phyloP scores from a whole-genome alignment of 2,329 filamentous ascomycete species.

The Aspergillus persii region DNA sequence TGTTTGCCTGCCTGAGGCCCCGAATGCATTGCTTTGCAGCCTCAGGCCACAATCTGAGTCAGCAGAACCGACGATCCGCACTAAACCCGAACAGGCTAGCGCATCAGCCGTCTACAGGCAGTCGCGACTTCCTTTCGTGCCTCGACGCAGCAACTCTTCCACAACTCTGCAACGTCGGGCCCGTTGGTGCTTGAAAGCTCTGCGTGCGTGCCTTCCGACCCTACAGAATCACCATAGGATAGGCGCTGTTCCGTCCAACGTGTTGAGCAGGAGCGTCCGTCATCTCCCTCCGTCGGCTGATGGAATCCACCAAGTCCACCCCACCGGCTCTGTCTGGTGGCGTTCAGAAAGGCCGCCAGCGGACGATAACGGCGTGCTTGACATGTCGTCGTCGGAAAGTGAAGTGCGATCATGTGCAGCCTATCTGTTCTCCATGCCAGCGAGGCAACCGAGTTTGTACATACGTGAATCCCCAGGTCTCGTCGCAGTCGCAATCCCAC shows the following conservation, averaged over 20 bases:
- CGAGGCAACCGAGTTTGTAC: not conserved
- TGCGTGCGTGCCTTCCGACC: not conserved
- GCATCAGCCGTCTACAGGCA: not conserved
- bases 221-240: too few relatives aligned
- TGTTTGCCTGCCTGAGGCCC: too few relatives aligned
- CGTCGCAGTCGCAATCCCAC: not conserved
- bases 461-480: not conserved
- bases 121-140: not conserved
- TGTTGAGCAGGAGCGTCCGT: not conserved
- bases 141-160: too few relatives aligned
- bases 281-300: not conserved
- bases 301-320: not conserved
- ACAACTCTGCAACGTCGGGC: too few relatives aligned
- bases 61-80: not conserved
- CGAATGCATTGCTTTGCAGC: not conserved
- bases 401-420: constrained; percentile 5
- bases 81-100: not conserved
- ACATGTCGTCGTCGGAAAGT: constrained; percentile 11
- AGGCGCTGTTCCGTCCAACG: too few relatives aligned
- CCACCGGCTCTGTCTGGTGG: not conserved
- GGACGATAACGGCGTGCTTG: constrained; percentile 1
- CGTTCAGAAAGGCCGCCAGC: not conserved
- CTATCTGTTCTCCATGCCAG: constrained; percentile 1
- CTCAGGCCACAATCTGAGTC: not conserved
- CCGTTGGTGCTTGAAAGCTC: not conserved